Evolutionary conservation across 768 basidiomycete species (phyloP).

Genomic region (Suillus hirtellus): DNA sequence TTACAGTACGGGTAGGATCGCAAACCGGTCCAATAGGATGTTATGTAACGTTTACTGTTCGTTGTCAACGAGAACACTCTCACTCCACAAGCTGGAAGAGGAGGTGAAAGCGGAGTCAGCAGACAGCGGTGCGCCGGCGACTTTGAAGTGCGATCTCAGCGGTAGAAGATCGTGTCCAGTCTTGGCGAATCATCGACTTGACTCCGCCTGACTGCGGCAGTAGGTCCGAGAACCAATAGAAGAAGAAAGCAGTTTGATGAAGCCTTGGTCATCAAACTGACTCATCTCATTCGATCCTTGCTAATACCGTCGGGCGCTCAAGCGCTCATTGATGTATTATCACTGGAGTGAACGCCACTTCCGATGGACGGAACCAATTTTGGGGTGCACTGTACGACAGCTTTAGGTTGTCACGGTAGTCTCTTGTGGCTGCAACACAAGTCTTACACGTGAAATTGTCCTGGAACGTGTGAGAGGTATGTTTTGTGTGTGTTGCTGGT

Average conservation of each 20-base stretch:
- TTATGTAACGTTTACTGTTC: background rate
- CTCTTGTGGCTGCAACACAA: background rate
- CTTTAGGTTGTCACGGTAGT: background rate
- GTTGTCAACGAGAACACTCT: background rate
- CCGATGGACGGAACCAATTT: slow-evolving; percentile 3
- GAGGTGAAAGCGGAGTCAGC: background rate
- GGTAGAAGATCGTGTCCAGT: background rate
- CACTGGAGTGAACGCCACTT: background rate
- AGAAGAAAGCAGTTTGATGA: background rate
- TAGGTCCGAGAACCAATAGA: slow-evolving; percentile 1
- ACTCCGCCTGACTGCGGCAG: background rate
- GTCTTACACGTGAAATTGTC: background rate
- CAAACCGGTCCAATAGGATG: background rate
- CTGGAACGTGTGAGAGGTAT: background rate
- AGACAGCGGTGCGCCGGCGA: background rate
- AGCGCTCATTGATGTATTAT: too few relatives aligned
- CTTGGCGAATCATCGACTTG: background rate
- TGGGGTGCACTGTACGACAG: background rate
- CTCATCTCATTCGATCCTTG: background rate
- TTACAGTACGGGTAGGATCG: background rate
- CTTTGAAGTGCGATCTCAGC: slow-evolving; percentile 10
- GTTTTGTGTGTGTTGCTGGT: background rate
- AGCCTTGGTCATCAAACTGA: background rate
- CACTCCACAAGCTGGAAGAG: slow-evolving; percentile 8
- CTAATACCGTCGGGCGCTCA: background rate